Base-by-base conservation (phyloP, 2,329 filamentous ascomycete genomes). In the Aspergillus melleus region DNA sequence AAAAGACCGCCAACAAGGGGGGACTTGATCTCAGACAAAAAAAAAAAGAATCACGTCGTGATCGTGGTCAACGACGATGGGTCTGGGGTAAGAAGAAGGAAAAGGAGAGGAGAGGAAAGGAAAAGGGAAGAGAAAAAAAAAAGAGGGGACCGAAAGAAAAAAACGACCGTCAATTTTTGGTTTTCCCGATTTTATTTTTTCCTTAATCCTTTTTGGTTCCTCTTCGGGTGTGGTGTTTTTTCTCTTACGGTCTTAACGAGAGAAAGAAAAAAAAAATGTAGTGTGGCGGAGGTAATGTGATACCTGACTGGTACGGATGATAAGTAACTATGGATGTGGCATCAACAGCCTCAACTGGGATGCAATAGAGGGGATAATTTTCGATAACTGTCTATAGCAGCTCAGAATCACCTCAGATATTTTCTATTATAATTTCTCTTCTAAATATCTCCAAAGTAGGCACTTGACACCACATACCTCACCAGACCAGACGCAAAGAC, bases 31-130 rank as follows among this genome's bases (percentile, higher is more conserved):
- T 53, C 32, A 26, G 30, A 54, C 53, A 55, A 49, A 57, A 32
- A 19, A 47, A 54, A 55, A 55, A 54, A 55, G 53, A 47, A 55
- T 49, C 55, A 61, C 60, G 65, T 64, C 65, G 65, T 64, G 65
- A 58, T 61, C 61, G 65, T 64, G 65, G 59, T 61, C 61, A 63
- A 63, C 64, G 64, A 66, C 64, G 63, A 64, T 62, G 58, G 46
- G 49, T 64, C 54, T 61, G 60, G 63, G 59, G 64, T 54, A 56
- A 60, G 55, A 57, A 61, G 57, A 58, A 55, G 52, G 61, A 58
- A 65, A 69, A 66, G 59, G 57, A 53, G 57, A 59, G 53, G 56
- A 44, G 39, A 58, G 59, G 29, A 52, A 32, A 47, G 44, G 56
- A 54, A 55, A 56, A 49, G 61, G 58, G 58, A 56, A 63, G 52